A percentile compares a stretch with the other conserved stretches of the same genome.
Evolutionary conservation across 306 rosid genomes (phyloP).

Genomic region (Ochetophila trinervis): DNA sequence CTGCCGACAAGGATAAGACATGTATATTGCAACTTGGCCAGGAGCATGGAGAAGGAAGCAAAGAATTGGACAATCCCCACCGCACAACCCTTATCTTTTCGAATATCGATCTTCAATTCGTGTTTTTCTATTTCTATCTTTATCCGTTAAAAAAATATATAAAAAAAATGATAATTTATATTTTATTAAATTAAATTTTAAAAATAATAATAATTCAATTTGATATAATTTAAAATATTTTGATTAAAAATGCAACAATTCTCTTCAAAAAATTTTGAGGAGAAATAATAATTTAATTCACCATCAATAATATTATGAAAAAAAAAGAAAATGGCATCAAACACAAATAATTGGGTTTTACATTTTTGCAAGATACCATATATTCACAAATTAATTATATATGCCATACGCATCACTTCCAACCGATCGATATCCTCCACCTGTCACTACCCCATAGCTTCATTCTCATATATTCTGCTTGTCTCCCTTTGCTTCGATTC

Average conservation of each 20-base stretch:
- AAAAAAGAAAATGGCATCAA: too few species aligned
- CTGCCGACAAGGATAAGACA: constrained; percentile 16
- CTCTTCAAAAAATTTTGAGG: too few species aligned
- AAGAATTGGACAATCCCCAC: constrained; percentile 17
- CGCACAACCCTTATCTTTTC: constrained; percentile 21
- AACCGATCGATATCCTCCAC: background rate
- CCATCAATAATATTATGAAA: too few species aligned
- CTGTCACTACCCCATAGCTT: constrained; percentile 18
- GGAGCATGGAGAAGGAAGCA: constrained; percentile 28
- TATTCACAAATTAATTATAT: too few species aligned
- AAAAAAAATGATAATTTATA: background rate
- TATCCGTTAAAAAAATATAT: background rate
- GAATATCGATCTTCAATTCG: background rate
- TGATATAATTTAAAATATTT: too few species aligned
- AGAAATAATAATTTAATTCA: too few species aligned
- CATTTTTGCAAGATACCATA: too few species aligned
- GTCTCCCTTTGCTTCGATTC: constrained; percentile 1
- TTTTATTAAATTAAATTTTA: too few species aligned
- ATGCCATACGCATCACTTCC: background rate
- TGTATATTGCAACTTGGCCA: constrained; percentile 37
- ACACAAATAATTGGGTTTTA: background rate
- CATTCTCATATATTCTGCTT: background rate
- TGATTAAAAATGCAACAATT: too few species aligned
- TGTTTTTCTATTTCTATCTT: background rate
- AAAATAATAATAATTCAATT: too few species aligned